phyloP scores from a whole-genome alignment of 1,284 basidiomycete genomes.

The Rhodofomes roseus region DNA sequence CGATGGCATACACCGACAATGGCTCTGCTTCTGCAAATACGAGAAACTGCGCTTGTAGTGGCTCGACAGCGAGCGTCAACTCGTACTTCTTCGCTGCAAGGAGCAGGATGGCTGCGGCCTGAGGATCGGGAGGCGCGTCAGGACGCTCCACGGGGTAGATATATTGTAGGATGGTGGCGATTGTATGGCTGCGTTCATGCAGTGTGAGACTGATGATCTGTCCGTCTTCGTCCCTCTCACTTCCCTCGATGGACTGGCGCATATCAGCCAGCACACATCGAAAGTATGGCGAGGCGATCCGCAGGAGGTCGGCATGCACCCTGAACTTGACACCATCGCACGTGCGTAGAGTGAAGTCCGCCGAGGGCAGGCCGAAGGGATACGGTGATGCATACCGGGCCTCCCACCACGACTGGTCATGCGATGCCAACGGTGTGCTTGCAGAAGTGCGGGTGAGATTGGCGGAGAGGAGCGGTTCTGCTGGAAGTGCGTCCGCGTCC shows the following conservation, averaged over 20 bases:
- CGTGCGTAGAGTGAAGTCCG: conserved; percentile 13
- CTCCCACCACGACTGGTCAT: neutral
- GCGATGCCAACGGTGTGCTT: neutral
- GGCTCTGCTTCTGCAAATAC: conserved; percentile 4
- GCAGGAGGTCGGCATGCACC: conserved; percentile 8
- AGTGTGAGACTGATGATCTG: neutral
- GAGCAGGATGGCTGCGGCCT: conserved; percentile 9
- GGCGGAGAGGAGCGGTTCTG: neutral
- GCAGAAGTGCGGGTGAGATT: neutral
- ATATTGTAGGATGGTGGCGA: conserved; percentile 40
- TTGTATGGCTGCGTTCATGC: neutral
- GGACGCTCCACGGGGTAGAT: conserved; percentile 14
- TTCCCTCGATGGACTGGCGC: neutral
- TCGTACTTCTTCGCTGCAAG: conserved; percentile 21
- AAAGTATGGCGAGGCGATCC: neutral
- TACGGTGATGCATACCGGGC: neutral
- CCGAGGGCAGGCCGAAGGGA: conserved; percentile 3
- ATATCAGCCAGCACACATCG: neutral
- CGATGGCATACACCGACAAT: conserved; percentile 11
- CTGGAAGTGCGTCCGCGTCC: neutral
- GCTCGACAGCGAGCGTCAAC: conserved; percentile 8
- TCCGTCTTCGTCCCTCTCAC: neutral
- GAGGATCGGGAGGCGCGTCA: conserved; percentile 1
- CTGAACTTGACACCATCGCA: conserved; percentile 13
- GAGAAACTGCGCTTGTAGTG: conserved; percentile 2